phyloP scores from a whole-genome alignment of 2,329 filamentous ascomycete genomes.

The Aspergillus sp. region DNA sequence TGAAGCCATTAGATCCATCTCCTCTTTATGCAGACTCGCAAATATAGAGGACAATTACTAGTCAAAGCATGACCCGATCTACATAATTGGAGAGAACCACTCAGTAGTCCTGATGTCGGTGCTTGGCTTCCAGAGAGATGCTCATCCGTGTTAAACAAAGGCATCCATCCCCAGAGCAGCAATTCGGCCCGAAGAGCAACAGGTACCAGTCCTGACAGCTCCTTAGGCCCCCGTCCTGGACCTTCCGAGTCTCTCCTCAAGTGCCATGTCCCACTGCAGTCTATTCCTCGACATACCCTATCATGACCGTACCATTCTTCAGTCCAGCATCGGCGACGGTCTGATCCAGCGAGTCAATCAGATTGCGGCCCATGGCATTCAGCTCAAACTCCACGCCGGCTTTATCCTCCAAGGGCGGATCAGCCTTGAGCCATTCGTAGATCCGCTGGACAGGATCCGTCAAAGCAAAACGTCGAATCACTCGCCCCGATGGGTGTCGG shows the following conservation, averaged over 20 bases:
- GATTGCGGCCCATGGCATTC: slow-evolving; percentile 81
- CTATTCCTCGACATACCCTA: slow-evolving; percentile 75
- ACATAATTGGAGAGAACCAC: background rate
- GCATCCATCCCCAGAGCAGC: background rate
- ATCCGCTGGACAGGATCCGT: slow-evolving; percentile 77
- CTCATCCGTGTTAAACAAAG: background rate
- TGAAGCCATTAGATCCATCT: background rate
- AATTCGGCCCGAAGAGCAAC: background rate
- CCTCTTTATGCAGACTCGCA: background rate
- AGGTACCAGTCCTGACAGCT: background rate
- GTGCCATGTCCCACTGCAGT: background rate
- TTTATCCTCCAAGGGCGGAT: slow-evolving; percentile 76
- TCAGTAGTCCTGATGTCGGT: background rate
- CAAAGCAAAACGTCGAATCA: slow-evolving; percentile 82
- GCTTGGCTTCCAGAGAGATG: background rate
- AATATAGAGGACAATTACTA: background rate
- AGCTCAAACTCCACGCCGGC: slow-evolving; percentile 80
- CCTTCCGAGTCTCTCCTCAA: background rate
- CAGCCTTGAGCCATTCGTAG: slow-evolving; percentile 94
- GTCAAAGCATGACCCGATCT: background rate
- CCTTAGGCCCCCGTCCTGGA: background rate
- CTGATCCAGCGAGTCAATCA: slow-evolving; percentile 72
- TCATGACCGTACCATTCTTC: slow-evolving; percentile 93
- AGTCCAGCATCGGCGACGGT: slow-evolving; percentile 80
- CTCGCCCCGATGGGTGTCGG: slow-evolving; percentile 76